These are phyloP conservation scores for Begonia fuchsioides DNA, from an alignment of 306 rosid genomes.

Conservation along the genomic window DNA sequence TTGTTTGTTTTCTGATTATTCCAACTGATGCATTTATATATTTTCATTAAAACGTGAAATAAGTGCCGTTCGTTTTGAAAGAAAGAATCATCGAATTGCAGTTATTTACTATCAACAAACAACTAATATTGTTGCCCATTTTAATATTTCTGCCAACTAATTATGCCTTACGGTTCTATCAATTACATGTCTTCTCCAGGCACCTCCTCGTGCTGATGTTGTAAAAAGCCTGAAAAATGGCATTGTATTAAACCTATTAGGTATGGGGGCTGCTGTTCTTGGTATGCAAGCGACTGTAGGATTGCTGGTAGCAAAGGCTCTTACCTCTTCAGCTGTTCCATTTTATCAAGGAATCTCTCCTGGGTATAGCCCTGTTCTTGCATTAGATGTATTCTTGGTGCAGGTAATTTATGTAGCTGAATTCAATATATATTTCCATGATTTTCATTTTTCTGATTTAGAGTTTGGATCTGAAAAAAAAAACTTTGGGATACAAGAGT, in stretches of 20 bases:
- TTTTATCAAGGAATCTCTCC: conserved; percentile 75
- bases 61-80: no score
- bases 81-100: no score
- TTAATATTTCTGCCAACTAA: not conserved
- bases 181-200: conserved; percentile 31
- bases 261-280: conserved; percentile 93
- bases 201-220: conserved; percentile 97
- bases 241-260: conserved; percentile 61
- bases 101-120: no score
- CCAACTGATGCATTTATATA: no score
- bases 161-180: not conserved
- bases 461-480: no score
- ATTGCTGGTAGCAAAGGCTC: conserved; percentile 86
- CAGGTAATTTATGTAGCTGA: conserved; percentile 39
- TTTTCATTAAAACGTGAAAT: no score
- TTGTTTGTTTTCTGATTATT: no score
- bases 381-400: conserved; percentile 87
- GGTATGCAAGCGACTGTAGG: conserved; percentile 98
- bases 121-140: not conserved
- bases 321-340: conserved; percentile 78
- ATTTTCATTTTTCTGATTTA: not conserved
- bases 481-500: no score
- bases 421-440: not conserved
- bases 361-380: conserved; percentile 84
- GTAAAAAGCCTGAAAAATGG: conserved; percentile 75